Base-by-base conservation (phyloP, 306 rosid genomes). In the Albizia julibrissin region DNA sequence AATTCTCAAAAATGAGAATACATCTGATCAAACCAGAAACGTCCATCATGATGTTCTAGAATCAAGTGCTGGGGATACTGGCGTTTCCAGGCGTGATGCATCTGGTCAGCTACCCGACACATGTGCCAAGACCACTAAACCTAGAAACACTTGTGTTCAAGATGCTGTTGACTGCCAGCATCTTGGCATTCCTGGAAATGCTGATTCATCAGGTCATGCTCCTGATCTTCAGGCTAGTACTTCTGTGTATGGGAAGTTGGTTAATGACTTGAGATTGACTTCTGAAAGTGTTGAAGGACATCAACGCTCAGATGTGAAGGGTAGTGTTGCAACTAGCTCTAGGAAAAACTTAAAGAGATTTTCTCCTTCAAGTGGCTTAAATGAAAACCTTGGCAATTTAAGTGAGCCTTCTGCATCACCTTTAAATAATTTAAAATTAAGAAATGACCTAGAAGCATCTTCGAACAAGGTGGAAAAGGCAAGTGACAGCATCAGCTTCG, bases 321-420 rank as follows among this genome's bases (percentile, higher is more conserved):
- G 44, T 31, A 31, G 83, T 78, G 64, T 85, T 78, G 8, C n/a
- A 19, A 85, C 84, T 78, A 73, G 80, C 81, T 80, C 89, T 37
- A 83, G 80, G 86, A 88, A 89, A 81, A 82, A 83, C 29, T 75
- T 84, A 58, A 77, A 58, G 86, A 86, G 83, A 75, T 82, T 87
- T 64, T 29, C 88, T 80, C 85, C 82, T 87, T 84, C 92, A 54
- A 77, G 80, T 67, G 69, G 54, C 72, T 72, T 85, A 10, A 87
- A 87, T 4, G 91, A 89, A 78, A 78, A 79, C 77, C 74, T 85
- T 8, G 86, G 82, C 62, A 78, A 69, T 56, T 87, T 78, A 83
- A 59, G 80, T 70, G 80, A 67, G 75, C 68, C 78, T 47, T 84
- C 81, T 78, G 79, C 70, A 80, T 71, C 75, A 37, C 69, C 85